Evolutionary conservation across 139 green algal species (phyloP).

Genomic region (Eudorina sp.): DNA sequence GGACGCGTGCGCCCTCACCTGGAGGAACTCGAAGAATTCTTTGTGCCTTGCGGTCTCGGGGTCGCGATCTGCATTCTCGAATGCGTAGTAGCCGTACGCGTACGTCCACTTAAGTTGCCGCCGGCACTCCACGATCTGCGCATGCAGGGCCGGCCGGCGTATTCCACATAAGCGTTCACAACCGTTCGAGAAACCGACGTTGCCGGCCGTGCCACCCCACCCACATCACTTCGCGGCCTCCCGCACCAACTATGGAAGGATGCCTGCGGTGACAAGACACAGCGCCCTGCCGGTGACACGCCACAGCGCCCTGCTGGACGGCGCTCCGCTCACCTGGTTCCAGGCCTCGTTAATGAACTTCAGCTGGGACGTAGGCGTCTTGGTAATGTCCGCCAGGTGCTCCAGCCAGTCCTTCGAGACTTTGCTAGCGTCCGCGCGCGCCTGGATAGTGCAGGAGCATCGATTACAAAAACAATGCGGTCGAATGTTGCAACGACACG

Average conservation of each 20-base stretch:
- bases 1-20: slow-evolving; percentile 72
- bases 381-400: slow-evolving; percentile 82
- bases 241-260: too few species aligned
- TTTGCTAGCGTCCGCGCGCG: slow-evolving; percentile 55
- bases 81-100: slow-evolving; percentile 94
- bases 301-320: too few species aligned
- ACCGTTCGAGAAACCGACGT: too few species aligned
- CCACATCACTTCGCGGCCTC: too few species aligned
- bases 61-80: slow-evolving; percentile 65
- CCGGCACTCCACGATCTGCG: slow-evolving; percentile 88
- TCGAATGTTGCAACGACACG: too few species aligned
- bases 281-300: too few species aligned
- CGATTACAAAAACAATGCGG: too few species aligned
- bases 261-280: too few species aligned
- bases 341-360: slow-evolving; percentile 93
- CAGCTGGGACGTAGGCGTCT: slow-evolving; percentile 89
- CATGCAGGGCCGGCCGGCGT: too few species aligned
- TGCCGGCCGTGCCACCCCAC: too few species aligned
- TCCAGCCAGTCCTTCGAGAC: slow-evolving; percentile 77
- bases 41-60: slow-evolving; percentile 61
- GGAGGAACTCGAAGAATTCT: slow-evolving; percentile 95
- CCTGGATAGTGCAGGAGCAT: too few species aligned
- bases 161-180: too few species aligned
- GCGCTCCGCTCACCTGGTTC: slow-evolving; percentile 78
- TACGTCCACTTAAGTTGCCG: slow-evolving; percentile 99